Conservation (phyloP, 108 stramenopile genomes). For the Skeletonema tropicum region DNA sequence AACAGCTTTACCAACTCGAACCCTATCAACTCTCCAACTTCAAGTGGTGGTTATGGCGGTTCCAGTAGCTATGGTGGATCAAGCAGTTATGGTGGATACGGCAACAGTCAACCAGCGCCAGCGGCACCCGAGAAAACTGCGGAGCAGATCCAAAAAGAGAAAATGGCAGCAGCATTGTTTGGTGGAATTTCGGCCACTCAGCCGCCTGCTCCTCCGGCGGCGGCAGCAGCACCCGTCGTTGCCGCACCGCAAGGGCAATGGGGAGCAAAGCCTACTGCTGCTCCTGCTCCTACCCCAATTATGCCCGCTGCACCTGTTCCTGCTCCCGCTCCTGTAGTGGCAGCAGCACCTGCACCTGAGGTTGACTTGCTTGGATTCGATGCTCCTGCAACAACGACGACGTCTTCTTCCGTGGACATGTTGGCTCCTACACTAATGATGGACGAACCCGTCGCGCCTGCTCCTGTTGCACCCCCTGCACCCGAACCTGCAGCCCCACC, state of each 20-base stretch:
- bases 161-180: slow-evolving; percentile 94
- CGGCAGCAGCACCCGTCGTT: slow-evolving; percentile 36
- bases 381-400: slow-evolving; percentile 33
- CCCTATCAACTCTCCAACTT: neutral
- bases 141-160: slow-evolving; percentile 92
- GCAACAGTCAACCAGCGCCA: slow-evolving; percentile 41
- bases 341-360: slow-evolving; percentile 54
- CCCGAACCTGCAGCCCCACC: slow-evolving; percentile 28
- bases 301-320: slow-evolving; percentile 54
- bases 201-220: slow-evolving; percentile 48
- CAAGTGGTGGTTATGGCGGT: neutral
- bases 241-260: slow-evolving; percentile 6
- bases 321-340: slow-evolving; percentile 26
- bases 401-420: slow-evolving; percentile 56
- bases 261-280: slow-evolving; percentile 2
- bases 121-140: slow-evolving; percentile 60
- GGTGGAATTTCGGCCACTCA: slow-evolving; percentile 82
- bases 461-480: slow-evolving; percentile 30
- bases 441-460: slow-evolving; percentile 21
- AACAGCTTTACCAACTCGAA: neutral
- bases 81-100: slow-evolving; percentile 51
- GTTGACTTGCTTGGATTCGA: slow-evolving; percentile 61
- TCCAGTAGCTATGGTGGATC: neutral
- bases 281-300: slow-evolving; percentile 21
- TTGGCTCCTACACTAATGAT: slow-evolving; percentile 43